phyloP scores from a whole-genome alignment of 306 rosid genomes.

The Lagenaria siceraria region DNA sequence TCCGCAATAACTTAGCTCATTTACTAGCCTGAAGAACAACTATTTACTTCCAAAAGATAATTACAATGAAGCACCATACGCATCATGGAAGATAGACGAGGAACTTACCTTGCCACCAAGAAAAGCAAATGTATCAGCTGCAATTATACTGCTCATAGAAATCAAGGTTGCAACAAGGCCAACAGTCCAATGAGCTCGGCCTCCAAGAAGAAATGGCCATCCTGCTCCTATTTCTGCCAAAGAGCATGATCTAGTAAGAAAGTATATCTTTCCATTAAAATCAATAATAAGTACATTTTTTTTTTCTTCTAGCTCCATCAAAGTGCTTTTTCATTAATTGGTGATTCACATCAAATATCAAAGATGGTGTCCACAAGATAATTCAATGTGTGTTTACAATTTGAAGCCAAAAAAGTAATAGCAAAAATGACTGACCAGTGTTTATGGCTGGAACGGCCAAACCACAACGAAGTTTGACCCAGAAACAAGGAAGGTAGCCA shows the following conservation, averaged over 20 bases:
- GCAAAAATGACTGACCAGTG: slow-evolving; percentile 39
- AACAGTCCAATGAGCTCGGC: slow-evolving; percentile 84
- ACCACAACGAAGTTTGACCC: slow-evolving; percentile 99
- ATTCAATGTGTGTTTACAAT: neutral
- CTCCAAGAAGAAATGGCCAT: slow-evolving; percentile 47
- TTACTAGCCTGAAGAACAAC: neutral
- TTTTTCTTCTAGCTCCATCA: neutral
- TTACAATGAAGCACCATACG: neutral
- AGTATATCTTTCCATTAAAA: neutral
- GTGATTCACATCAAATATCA: neutral
- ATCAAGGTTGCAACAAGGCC: slow-evolving; percentile 93
- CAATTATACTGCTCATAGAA: slow-evolving; percentile 72
- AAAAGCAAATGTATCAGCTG: slow-evolving; percentile 89
- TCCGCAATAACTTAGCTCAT: neutral
- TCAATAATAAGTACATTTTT: neutral
- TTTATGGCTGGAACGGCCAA: slow-evolving; percentile 83
- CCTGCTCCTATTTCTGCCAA: slow-evolving; percentile 32
- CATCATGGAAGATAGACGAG: neutral
- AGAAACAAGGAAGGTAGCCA: slow-evolving; percentile 94
- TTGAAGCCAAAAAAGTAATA: neutral
- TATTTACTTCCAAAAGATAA: neutral
- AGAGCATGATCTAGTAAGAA: slow-evolving; percentile 3
- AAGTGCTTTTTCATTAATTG: neutral
- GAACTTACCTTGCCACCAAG: slow-evolving; percentile 81
- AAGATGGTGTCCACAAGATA: neutral